These are phyloP conservation scores for Ogataea chonburiensis DNA, from an alignment of 805 yeast genomes.

Conservation along the genomic window DNA sequence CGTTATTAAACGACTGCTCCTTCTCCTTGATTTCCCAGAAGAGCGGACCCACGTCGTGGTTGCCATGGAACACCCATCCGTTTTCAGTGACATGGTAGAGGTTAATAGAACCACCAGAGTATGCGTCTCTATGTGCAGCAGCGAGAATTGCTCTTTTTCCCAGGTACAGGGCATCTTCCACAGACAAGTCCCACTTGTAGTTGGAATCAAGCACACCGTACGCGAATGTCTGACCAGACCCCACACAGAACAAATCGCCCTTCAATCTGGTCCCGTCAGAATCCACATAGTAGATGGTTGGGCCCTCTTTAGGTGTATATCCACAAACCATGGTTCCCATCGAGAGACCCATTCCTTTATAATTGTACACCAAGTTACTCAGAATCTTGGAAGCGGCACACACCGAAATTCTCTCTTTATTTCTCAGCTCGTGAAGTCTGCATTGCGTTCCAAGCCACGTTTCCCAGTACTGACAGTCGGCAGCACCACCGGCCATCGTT, in stretches of 20 bases:
- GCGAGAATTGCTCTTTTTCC: constrained; percentile 96
- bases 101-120: constrained; percentile 94
- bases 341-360: constrained; percentile 97
- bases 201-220: constrained; percentile 96
- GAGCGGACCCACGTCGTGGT: constrained; percentile 84
- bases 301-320: constrained; percentile 91
- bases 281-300: constrained; percentile 93
- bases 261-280: constrained; percentile 94
- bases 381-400: constrained; percentile 96
- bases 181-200: constrained; percentile 85
- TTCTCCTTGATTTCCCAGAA: constrained; percentile 89
- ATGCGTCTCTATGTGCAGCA: constrained; percentile 98
- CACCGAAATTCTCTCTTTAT: constrained; percentile 91
- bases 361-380: constrained; percentile 83
- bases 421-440: constrained; percentile 89
- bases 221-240: constrained; percentile 99
- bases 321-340: constrained; percentile 99
- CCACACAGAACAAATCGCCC: constrained; percentile 95
- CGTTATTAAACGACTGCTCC: constrained; percentile 88
- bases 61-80: constrained; percentile 97
- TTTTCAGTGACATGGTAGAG: constrained; percentile 87
- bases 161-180: constrained; percentile 89
- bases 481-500: constrained; percentile 99
- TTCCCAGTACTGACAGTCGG: constrained; percentile 99
- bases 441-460: constrained; percentile 98